Percentiles rank a stretch among this genome's conserved stretches.
Evolutionary conservation across 2,329 filamentous ascomycete species (phyloP).

Genomic region (Botrytis aclada): DNA sequence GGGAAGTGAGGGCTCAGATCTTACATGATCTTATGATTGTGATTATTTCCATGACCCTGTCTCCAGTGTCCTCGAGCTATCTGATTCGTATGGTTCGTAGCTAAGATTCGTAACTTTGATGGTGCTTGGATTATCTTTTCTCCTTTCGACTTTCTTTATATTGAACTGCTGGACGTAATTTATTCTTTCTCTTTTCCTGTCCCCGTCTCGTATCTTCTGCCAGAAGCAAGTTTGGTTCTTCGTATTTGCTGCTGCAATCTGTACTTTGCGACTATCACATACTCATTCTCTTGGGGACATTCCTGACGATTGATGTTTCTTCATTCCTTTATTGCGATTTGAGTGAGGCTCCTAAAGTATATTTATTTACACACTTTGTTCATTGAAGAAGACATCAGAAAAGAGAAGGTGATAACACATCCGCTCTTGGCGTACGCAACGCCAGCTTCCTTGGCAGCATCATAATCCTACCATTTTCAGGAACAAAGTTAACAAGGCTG

Average conservation of each 20-base stretch:
- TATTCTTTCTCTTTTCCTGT: neutral
- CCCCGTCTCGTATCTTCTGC: neutral
- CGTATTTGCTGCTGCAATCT: neutral
- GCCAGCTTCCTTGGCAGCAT: constrained; percentile 5
- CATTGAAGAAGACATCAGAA: neutral
- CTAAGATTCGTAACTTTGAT: neutral
- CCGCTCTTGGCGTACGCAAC: constrained; percentile 7
- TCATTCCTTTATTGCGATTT: neutral
- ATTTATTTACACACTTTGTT: neutral
- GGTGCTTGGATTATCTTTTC: neutral
- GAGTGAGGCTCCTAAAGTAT: neutral
- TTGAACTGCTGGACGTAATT: neutral
- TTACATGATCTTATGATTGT: neutral
- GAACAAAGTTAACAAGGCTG: constrained; percentile 15
- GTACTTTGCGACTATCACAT: neutral
- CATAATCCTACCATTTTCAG: neutral
- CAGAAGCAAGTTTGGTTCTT: neutral
- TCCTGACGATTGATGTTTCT: neutral
- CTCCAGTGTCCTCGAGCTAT: neutral
- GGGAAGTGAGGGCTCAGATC: neutral
- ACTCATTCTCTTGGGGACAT: neutral
- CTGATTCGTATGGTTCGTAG: neutral
- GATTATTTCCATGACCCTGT: neutral
- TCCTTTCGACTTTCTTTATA: neutral
- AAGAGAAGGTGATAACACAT: neutral